Evolutionary conservation across 2,329 filamentous ascomycete genomes (phyloP).

Genomic region (Calonectria naviculata): DNA sequence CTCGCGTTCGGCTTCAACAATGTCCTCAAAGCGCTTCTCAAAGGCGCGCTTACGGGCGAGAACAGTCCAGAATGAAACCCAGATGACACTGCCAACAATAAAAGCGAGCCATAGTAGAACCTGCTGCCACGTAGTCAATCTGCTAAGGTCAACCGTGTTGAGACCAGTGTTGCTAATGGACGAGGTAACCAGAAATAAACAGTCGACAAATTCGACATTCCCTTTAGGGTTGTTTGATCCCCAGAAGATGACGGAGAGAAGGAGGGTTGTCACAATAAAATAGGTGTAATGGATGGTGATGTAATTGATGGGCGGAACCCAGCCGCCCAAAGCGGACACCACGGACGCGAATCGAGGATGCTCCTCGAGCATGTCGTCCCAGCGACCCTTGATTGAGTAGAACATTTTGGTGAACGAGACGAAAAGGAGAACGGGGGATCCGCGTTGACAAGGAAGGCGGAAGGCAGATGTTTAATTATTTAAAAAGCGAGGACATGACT

Average conservation of each 20-base stretch:
- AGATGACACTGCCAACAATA: conserved; percentile 73
- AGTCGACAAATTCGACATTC: conserved; percentile 70
- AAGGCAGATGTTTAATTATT: conserved; percentile 15
- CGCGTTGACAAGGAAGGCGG: background rate
- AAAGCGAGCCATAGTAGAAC: conserved; percentile 73
- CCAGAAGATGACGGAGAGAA: conserved; percentile 72
- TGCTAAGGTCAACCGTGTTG: conserved; percentile 74
- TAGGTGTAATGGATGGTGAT: conserved; percentile 76
- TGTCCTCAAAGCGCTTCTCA: conserved; percentile 66
- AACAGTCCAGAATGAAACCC: conserved; percentile 74
- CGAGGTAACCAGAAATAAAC: conserved; percentile 74
- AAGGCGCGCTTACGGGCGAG: conserved; percentile 70
- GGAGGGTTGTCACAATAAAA: conserved; percentile 66
- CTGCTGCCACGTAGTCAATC: conserved; percentile 76
- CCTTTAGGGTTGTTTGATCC: conserved; percentile 61
- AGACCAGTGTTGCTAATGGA: conserved; percentile 76
- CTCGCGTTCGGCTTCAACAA: conserved; percentile 57
- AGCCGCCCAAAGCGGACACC: conserved; percentile 1
- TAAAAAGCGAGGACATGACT: conserved; percentile 31
- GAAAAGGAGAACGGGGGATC: background rate
- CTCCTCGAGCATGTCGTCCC: conserved; percentile 35
- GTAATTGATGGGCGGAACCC: conserved; percentile 64
- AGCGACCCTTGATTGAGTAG: conserved; percentile 29
- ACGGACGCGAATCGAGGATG: conserved; percentile 26
- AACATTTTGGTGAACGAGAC: conserved; percentile 29